Conservation (phyloP, 768 basidiomycete genomes). For the Macrolepiota albuminosa region DNA sequence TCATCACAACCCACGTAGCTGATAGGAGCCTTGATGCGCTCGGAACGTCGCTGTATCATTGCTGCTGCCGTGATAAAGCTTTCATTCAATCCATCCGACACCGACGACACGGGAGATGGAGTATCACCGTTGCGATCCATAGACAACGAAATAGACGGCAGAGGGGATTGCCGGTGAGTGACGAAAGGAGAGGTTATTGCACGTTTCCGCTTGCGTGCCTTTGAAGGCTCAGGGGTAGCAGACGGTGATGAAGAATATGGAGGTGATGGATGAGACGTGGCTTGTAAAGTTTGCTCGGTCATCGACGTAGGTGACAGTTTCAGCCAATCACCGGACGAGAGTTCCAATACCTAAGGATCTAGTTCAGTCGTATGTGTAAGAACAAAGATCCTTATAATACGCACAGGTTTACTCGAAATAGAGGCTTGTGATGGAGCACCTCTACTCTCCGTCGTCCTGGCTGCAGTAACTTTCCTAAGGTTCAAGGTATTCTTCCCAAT, state of each 20-base stretch:
- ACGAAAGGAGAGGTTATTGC: neutral
- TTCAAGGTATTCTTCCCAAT: neutral
- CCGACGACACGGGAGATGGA: neutral
- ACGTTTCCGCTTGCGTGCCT: constrained; percentile 1
- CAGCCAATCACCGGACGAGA: neutral
- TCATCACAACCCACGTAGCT: constrained; percentile 6
- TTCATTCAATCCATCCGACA: neutral
- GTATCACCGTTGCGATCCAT: neutral
- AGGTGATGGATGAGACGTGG: neutral
- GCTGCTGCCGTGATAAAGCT: neutral
- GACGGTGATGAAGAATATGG: neutral
- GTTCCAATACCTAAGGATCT: neutral
- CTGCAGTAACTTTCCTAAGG: neutral
- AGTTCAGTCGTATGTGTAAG: neutral
- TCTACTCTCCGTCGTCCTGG: neutral
- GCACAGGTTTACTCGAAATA: neutral
- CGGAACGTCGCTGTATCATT: constrained; percentile 1
- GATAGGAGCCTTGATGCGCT: neutral
- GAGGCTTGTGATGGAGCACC: neutral
- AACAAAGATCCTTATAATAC: neutral
- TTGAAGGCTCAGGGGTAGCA: neutral
- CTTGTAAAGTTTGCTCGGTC: neutral
- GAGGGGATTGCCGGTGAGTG: neutral
- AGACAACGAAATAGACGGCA: neutral
- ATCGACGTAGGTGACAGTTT: neutral